Evolutionary conservation across 2,329 filamentous ascomycete species (phyloP).

Genomic region (Pseudogymnoascus sp.): DNA sequence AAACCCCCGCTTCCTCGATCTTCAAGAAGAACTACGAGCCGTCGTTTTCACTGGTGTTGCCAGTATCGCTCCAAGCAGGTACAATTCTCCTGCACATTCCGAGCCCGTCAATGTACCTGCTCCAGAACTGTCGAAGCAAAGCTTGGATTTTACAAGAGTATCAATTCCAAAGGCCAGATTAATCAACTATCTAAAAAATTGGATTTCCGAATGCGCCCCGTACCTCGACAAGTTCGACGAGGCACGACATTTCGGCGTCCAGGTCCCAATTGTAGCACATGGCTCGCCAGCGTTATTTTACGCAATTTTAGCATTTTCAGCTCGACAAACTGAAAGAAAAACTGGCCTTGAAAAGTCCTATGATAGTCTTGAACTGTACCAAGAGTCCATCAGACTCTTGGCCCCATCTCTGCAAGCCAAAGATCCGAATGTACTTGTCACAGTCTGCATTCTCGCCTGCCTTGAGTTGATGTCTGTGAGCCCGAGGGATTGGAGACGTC

Average conservation of each 20-base stretch:
- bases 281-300: constrained; percentile 37
- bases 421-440: constrained; percentile 37
- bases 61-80: constrained; percentile 26
- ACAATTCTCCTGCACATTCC: constrained; percentile 23
- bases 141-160: constrained; percentile 17
- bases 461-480: constrained; percentile 41
- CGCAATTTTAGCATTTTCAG: constrained; percentile 44
- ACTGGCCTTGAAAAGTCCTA: constrained; percentile 33
- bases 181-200: constrained; percentile 36
- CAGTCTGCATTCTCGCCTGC: constrained; percentile 38
- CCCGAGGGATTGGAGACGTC: constrained; percentile 43
- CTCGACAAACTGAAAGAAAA: constrained; percentile 41
- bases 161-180: not conserved
- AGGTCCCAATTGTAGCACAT: constrained; percentile 41
- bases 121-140: constrained; percentile 17
- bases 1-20: constrained; percentile 36
- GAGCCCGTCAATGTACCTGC: constrained; percentile 11
- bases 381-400: constrained; percentile 39
- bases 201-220: constrained; percentile 43
- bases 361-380: constrained; percentile 45
- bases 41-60: constrained; percentile 33
- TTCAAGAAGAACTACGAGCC: constrained; percentile 36
- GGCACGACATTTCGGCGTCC: constrained; percentile 41
- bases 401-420: constrained; percentile 34
- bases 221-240: constrained; percentile 47